Evolutionary conservation across 306 rosid species (phyloP).

Genomic region (Rosa rugosa): DNA sequence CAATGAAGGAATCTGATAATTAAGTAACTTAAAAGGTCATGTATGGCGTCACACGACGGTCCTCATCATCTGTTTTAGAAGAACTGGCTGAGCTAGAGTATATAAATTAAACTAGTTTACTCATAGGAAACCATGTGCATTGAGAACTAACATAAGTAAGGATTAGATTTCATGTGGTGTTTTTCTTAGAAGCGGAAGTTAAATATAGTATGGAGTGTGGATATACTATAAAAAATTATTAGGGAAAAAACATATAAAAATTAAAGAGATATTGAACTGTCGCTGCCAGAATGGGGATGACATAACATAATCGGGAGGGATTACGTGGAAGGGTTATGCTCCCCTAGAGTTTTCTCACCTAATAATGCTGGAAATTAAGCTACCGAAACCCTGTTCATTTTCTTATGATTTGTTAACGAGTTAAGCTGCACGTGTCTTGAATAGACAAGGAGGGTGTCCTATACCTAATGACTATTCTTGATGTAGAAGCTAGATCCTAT

Average conservation of each 20-base stretch:
- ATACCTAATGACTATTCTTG: not conserved
- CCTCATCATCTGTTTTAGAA: conserved; percentile 15
- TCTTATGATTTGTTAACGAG: not conserved
- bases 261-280: conserved; percentile 26
- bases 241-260: conserved; percentile 15
- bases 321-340: conserved; percentile 23
- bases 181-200: conserved; percentile 26
- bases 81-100: conserved; percentile 1
- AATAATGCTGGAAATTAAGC: not conserved
- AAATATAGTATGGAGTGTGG: conserved; percentile 22
- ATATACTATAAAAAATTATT: conserved; percentile 6
- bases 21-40: conserved; percentile 1
- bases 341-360: not conserved
- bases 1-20: conserved; percentile 29
- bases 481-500: not conserved
- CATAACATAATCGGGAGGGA: conserved; percentile 6
- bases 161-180: conserved; percentile 60
- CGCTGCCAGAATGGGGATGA: conserved; percentile 17
- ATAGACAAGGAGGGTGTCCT: not conserved
- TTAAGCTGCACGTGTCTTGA: not conserved
- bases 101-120: conserved; percentile 21
- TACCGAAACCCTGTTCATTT: not conserved
- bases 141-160: conserved; percentile 38
- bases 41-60: conserved; percentile 23
- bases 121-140: conserved; percentile 43